Conservation (phyloP, 2,329 filamentous ascomycete species). For the Annulohypoxylon truncatum region DNA sequence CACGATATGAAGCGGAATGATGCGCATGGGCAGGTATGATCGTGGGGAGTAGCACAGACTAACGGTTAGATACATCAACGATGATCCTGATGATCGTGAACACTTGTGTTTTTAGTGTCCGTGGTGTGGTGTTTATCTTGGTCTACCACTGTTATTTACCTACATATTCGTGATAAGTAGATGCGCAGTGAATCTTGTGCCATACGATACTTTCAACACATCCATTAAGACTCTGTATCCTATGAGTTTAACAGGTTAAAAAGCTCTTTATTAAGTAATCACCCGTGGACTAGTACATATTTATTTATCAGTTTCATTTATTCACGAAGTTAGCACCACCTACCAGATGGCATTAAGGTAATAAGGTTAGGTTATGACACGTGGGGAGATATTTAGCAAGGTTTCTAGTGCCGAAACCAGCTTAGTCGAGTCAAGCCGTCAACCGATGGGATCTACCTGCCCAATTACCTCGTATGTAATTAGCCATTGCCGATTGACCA, state of each 20-base stretch:
- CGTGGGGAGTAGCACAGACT: constrained; percentile 9
- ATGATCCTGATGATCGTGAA: not conserved
- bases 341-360: not conserved
- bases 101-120: not conserved
- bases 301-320: not conserved
- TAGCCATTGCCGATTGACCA: constrained; percentile 29
- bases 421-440: constrained; percentile 26
- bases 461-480: constrained; percentile 28
- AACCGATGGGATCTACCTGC: constrained; percentile 26
- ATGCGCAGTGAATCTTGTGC: too few relatives aligned
- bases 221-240: not conserved
- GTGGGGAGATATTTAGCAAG: constrained; percentile 15
- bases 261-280: not conserved
- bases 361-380: constrained; percentile 30
- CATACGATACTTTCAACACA: too few relatives aligned
- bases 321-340: not conserved
- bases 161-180: too few relatives aligned
- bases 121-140: not conserved
- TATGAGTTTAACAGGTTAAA: not conserved
- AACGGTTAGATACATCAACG: not conserved
- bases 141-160: too few relatives aligned
- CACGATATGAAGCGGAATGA: constrained; percentile 8
- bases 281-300: not conserved
- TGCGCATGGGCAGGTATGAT: constrained; percentile 16
- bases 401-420: constrained; percentile 30